phyloP scores from a whole-genome alignment of 1,139 yeast species.

The Blastobotrys apis region DNA sequence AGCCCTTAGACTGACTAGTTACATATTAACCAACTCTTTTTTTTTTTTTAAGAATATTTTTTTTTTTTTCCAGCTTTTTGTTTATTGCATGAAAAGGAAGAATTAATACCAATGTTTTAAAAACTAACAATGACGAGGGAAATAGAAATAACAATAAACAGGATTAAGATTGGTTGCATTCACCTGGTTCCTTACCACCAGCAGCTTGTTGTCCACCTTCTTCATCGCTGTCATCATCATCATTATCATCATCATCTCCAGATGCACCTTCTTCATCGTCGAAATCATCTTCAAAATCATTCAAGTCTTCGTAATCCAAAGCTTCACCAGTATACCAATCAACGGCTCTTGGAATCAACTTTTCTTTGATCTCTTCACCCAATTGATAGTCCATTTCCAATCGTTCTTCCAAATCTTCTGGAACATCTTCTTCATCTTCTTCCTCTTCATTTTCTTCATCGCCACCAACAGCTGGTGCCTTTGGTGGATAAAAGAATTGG shows the following conservation, averaged over 20 bases:
- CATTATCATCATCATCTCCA: conserved; percentile 48
- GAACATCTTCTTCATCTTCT: conserved; percentile 56
- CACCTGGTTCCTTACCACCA: conserved; percentile 62
- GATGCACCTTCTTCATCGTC: conserved; percentile 59
- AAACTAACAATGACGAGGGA: neutral
- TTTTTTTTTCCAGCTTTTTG: no score
- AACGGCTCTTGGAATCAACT: conserved; percentile 90
- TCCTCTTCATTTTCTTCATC: conserved; percentile 45
- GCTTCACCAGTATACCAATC: conserved; percentile 99
- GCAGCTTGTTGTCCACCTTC: conserved; percentile 51
- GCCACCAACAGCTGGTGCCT: conserved; percentile 55
- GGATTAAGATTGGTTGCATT: conserved; percentile 62
- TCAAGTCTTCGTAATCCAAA: conserved; percentile 53
- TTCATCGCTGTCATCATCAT: conserved; percentile 46
- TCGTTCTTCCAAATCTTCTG: conserved; percentile 74
- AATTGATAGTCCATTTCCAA: conserved; percentile 90
- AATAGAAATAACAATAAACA: neutral
- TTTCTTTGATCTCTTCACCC: conserved; percentile 95
- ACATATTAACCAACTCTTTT: no score
- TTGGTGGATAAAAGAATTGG: conserved; percentile 93
- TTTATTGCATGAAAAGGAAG: no score
- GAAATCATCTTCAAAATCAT: conserved; percentile 40
- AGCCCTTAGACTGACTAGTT: no score
- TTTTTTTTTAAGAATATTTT: no score
- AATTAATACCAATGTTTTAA: no score